phyloP scores from a whole-genome alignment of 2,329 filamentous ascomycete genomes.

The Xylaria sp. region DNA sequence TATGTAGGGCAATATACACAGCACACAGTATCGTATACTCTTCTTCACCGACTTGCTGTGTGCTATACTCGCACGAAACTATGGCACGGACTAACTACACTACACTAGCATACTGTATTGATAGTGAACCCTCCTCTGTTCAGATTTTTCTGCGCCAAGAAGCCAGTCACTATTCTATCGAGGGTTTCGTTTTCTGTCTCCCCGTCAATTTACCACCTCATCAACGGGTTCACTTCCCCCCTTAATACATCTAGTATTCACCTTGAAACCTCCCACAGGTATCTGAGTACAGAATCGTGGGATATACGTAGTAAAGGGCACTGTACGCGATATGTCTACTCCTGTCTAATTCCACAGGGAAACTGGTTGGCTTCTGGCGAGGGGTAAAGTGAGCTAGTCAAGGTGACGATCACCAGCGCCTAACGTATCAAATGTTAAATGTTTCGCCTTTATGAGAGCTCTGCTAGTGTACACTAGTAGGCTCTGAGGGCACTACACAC shows the following conservation, averaged over 20 bases:
- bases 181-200: slow-evolving; percentile 1
- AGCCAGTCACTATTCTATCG: slow-evolving; percentile 6
- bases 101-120: no score
- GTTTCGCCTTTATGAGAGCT: slow-evolving; percentile 28
- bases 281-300: slow-evolving; percentile 7
- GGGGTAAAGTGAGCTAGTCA: slow-evolving; percentile 10
- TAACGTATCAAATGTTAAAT: slow-evolving; percentile 10
- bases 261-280: slow-evolving; percentile 7
- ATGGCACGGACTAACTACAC: slow-evolving; percentile 26
- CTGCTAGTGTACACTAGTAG: background rate
- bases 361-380: background rate
- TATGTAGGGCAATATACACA: background rate
- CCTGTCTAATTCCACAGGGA: background rate
- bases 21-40: background rate
- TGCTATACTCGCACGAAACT: background rate
- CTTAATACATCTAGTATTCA: slow-evolving; percentile 1
- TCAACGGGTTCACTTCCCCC: background rate
- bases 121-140: slow-evolving; percentile 32
- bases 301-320: background rate
- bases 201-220: background rate
- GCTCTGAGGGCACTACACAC: background rate
- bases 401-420: slow-evolving; percentile 20
- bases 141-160: slow-evolving; percentile 28
- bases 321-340: background rate
- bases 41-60: background rate